Percentiles rank a stretch among this genome's conserved stretches.
phyloP scores from a whole-genome alignment of 2,329 filamentous ascomycete species.

The Colletotrichum scovillei region DNA sequence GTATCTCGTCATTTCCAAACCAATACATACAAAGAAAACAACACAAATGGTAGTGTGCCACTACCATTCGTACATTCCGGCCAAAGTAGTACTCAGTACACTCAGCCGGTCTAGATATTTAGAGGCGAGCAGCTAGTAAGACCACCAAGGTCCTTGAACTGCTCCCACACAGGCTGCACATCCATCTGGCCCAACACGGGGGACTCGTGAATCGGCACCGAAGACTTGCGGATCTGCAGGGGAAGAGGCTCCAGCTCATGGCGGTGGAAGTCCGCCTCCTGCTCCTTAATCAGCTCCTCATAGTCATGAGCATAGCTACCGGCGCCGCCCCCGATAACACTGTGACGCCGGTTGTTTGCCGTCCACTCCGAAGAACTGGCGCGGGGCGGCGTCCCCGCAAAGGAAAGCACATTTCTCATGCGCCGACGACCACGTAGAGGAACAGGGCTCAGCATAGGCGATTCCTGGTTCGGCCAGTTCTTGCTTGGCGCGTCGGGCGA shows the following conservation, averaged over 20 bases:
- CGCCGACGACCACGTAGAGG: slow-evolving; percentile 43
- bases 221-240: slow-evolving; percentile 37
- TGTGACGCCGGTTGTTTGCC: background rate
- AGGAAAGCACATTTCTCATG: slow-evolving; percentile 35
- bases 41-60: background rate
- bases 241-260: slow-evolving; percentile 34
- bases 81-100: background rate
- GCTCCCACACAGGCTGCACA: slow-evolving; percentile 55
- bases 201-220: slow-evolving; percentile 20
- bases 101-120: background rate
- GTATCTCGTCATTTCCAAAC: slow-evolving; percentile 35
- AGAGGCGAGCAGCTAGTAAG: slow-evolving; percentile 43
- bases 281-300: slow-evolving; percentile 40
- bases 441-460: slow-evolving; percentile 36
- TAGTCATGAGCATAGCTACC: slow-evolving; percentile 41
- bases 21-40: slow-evolving; percentile 14
- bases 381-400: background rate
- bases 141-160: slow-evolving; percentile 59
- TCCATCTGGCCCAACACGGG: slow-evolving; percentile 14
- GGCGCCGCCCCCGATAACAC: background rate
- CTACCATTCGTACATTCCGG: background rate
- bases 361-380: background rate
- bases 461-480: slow-evolving; percentile 15
- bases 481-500: slow-evolving; percentile 37
- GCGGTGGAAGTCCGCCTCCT: slow-evolving; percentile 32